Evolutionary conservation across 495 filamentous ascomycete species (phyloP).

Genomic region (Friedmanniomyces simplex): DNA sequence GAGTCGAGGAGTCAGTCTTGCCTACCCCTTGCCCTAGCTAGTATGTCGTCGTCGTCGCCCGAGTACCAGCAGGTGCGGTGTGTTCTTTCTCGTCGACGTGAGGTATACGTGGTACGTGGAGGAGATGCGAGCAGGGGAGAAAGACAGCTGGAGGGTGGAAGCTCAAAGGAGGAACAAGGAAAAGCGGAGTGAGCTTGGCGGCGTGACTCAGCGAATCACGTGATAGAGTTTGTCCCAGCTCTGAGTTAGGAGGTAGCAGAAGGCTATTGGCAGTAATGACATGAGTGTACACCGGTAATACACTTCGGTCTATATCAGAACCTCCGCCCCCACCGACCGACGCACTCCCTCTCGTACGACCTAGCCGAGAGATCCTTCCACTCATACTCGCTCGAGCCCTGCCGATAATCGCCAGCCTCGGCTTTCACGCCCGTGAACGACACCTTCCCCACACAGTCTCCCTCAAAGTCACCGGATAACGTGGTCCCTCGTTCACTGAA

Average conservation of each 20-base stretch:
- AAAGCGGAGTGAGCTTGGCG: too few relatives aligned
- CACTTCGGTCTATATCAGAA: neutral
- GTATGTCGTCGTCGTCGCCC: neutral
- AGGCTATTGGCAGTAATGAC: too few relatives aligned
- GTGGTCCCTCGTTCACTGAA: neutral
- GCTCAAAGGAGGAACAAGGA: neutral
- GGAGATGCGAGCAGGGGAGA: too few relatives aligned
- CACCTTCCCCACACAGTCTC: neutral
- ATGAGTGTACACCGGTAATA: neutral
- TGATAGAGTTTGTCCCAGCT: too few relatives aligned
- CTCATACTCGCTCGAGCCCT: neutral
- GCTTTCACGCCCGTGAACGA: neutral
- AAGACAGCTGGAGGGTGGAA: too few relatives aligned
- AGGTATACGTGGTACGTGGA: too few relatives aligned
- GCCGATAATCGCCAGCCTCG: neutral
- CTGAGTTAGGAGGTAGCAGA: too few relatives aligned
- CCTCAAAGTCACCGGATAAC: neutral
- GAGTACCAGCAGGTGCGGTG: neutral
- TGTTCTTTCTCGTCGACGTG: neutral
- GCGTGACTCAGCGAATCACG: too few relatives aligned
- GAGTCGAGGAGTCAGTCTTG: neutral
- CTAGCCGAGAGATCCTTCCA: neutral
- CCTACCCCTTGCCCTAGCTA: neutral
- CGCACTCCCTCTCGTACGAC: neutral
- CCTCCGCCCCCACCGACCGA: neutral